Conservation (phyloP, 2,329 filamentous ascomycete genomes). For the Penicillium sp. region DNA sequence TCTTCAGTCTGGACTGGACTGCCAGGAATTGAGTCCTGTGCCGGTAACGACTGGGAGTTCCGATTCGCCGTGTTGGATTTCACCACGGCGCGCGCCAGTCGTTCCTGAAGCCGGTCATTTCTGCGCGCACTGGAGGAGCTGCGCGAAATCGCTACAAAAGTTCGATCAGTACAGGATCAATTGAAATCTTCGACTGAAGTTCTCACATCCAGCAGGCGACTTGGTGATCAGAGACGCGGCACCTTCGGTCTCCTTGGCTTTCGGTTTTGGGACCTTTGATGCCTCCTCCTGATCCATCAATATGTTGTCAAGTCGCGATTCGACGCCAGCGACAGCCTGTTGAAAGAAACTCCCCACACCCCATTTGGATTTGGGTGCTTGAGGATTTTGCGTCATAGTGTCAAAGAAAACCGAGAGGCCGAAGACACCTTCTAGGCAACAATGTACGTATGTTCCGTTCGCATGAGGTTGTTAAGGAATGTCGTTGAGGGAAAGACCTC, state of each 20-base stretch:
- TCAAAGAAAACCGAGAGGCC: neutral
- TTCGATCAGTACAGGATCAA: constrained; percentile 19
- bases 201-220: constrained; percentile 26
- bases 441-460: constrained; percentile 14
- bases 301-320: constrained; percentile 87
- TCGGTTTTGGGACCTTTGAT: constrained; percentile 22
- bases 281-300: constrained; percentile 70
- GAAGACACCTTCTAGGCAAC: constrained; percentile 16
- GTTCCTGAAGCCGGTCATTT: constrained; percentile 82
- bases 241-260: constrained; percentile 33
- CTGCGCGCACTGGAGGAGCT: constrained; percentile 59
- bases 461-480: constrained; percentile 18
- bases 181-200: neutral
- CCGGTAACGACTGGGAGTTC: constrained; percentile 44
- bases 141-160: constrained; percentile 49
- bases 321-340: constrained; percentile 86
- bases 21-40: constrained; percentile 46
- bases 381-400: constrained; percentile 31
- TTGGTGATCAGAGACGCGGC: constrained; percentile 19
- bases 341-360: constrained; percentile 65
- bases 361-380: constrained; percentile 58
- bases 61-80: constrained; percentile 56
- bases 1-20: constrained; percentile 46
- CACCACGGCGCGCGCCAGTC: constrained; percentile 79
- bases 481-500: constrained; percentile 8